Conservation (phyloP, 495 filamentous ascomycete genomes). For the Platismatia glauca region DNA sequence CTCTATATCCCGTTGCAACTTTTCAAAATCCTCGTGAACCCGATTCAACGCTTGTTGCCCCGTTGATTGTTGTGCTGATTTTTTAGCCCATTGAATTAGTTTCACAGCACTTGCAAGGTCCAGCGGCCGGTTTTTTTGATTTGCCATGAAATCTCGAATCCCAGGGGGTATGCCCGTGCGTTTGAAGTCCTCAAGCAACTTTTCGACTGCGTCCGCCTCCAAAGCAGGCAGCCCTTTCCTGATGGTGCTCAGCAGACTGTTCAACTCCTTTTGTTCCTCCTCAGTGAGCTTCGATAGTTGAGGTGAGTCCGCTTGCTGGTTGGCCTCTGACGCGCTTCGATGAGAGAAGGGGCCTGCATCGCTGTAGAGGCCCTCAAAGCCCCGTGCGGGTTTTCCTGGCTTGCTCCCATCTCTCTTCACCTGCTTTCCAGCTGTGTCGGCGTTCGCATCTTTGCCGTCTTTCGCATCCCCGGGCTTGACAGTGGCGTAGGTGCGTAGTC, state of each 20-base stretch:
- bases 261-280: constrained; percentile 34
- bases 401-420: constrained; percentile 25
- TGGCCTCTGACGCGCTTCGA: not conserved
- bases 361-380: constrained; percentile 37
- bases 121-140: constrained; percentile 32
- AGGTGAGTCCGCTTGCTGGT: constrained; percentile 11
- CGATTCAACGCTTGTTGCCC: no score
- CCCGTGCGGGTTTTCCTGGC: constrained; percentile 34
- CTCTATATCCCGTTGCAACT: constrained; percentile 32
- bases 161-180: constrained; percentile 43
- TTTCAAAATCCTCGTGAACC: no score
- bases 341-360: constrained; percentile 34
- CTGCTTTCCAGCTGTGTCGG: constrained; percentile 22
- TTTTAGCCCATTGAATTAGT: constrained; percentile 39
- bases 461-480: constrained; percentile 39
- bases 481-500: constrained; percentile 48
- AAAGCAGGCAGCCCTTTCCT: constrained; percentile 40
- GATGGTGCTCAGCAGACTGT: constrained; percentile 34
- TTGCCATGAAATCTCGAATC: constrained; percentile 40
- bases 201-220: constrained; percentile 36
- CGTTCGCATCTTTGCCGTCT: constrained; percentile 34
- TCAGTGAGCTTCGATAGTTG: constrained; percentile 33
- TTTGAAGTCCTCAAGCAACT: constrained; percentile 39
- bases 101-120: constrained; percentile 43
- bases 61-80: no score